Evolutionary conservation across 352 stramenopile genomes (phyloP).

Genomic region (Phytophthora ohioensis): DNA sequence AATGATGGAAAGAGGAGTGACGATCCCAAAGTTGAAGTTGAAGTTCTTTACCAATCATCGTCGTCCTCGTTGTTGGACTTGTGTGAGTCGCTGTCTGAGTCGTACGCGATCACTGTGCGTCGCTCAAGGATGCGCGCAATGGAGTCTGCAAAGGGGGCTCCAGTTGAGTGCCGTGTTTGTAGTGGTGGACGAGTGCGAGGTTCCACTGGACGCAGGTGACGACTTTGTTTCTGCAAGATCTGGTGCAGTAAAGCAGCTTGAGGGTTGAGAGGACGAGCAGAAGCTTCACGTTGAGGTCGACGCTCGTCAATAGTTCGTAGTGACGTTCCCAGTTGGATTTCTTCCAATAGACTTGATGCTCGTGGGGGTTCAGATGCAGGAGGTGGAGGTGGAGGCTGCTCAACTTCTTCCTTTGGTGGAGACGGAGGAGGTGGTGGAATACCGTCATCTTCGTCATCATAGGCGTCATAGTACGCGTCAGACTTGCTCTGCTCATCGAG

Average conservation of each 20-base stretch:
- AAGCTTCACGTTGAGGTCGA: slow-evolving; percentile 9
- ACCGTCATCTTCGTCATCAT: slow-evolving; percentile 22
- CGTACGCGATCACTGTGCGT: slow-evolving; percentile 62
- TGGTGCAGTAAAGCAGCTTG: slow-evolving; percentile 58
- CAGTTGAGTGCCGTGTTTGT: slow-evolving; percentile 2
- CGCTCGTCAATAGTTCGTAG: slow-evolving; percentile 26
- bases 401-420: slow-evolving; percentile 19
- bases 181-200: slow-evolving; percentile 15
- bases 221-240: slow-evolving; percentile 62
- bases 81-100: slow-evolving; percentile 58
- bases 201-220: slow-evolving; percentile 50
- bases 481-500: slow-evolving; percentile 36
- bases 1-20: slow-evolving; percentile 2
- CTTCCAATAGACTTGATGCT: slow-evolving; percentile 28
- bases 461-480: slow-evolving; percentile 28
- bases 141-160: slow-evolving; percentile 56
- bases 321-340: slow-evolving; percentile 46
- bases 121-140: slow-evolving; percentile 75
- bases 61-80: slow-evolving; percentile 19
- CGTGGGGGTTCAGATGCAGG: background rate
- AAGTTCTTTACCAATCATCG: slow-evolving; percentile 41
- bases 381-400: slow-evolving; percentile 18
- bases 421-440: slow-evolving; percentile 12
- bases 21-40: slow-evolving; percentile 19
- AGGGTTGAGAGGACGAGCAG: slow-evolving; percentile 12